Evolutionary conservation across 192 early-diverging fungal species (phyloP), one percentile per base, ranked within the genome.

Genomic region (Coemansia sp.): DNA sequence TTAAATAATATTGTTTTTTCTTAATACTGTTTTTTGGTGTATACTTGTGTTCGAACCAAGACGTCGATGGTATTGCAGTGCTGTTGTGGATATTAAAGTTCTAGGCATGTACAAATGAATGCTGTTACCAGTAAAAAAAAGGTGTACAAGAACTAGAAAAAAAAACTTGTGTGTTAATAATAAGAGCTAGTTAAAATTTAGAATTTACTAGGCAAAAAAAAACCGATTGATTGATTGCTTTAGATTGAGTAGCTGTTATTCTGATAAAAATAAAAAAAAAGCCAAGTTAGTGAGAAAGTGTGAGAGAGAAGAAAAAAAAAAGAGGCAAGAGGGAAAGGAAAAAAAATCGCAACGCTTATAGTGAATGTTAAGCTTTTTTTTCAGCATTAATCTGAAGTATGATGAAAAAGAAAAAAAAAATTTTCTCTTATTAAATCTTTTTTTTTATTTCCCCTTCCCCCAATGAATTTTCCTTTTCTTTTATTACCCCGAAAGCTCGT

Each of bases 101-200:
- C 34, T 38, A 58, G 29, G 56, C 56, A 58, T 58, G 56, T 36
- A 58, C 56, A 34, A 58, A 18, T 34, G 32, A 31, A 32, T 56
- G 12, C 25, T 25, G n/a, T n/a, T 25, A n/a, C 50, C 18, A 7
- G 22, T 3, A 52, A 54, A 38, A 8, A 36, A 36, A 6, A n/a
- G n/a, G n/a, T n/a, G n/a, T n/a, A n/a, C n/a, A n/a, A n/a, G n/a
- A n/a, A n/a, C n/a, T n/a, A n/a, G n/a, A n/a, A n/a, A n/a, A n/a
- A n/a, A n/a, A n/a, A n/a, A n/a, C n/a, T n/a, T n/a, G n/a, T n/a
- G n/a, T n/a, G n/a, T n/a, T n/a, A n/a, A n/a, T n/a, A n/a, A n/a
- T n/a, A n/a, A n/a, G n/a, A n/a, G n/a, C n/a, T n/a, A n/a, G n/a
- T n/a, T n/a, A n/a, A n/a, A n/a, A n/a, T n/a, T n/a, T 14, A 42